phyloP scores from a whole-genome alignment of 257 asterid genomes.

The Verbascum thapsus region DNA sequence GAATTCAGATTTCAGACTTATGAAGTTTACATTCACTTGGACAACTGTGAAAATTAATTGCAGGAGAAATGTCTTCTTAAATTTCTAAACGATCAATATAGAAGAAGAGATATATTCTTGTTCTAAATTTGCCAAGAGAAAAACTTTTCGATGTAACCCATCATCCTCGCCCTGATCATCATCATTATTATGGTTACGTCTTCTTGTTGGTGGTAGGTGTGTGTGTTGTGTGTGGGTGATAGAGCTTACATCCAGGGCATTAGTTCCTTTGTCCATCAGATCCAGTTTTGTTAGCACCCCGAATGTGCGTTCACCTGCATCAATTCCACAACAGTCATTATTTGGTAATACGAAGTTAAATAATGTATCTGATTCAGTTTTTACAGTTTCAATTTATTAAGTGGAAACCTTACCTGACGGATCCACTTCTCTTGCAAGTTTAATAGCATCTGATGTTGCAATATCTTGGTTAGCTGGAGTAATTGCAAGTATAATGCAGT shows the following conservation, averaged over 20 bases:
- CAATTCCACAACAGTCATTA: constrained; percentile 31
- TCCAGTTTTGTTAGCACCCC: constrained; percentile 96
- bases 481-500: constrained; percentile 85
- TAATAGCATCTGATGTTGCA: constrained; percentile 97
- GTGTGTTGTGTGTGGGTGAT: not conserved
- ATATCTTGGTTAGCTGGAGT: constrained; percentile 99
- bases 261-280: constrained; percentile 98
- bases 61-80: not conserved
- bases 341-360: constrained; percentile 26
- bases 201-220: not conserved
- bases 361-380: constrained; percentile 3
- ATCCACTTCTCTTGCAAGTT: constrained; percentile 94
- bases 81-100: not conserved
- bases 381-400: not conserved
- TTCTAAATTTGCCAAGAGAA: not conserved
- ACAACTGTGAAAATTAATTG: not conserved
- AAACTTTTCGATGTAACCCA: no score
- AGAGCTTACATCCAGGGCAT: constrained; percentile 78
- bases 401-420: constrained; percentile 55
- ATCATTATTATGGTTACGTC: not conserved
- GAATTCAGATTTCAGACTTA: no score
- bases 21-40: no score
- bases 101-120: not conserved
- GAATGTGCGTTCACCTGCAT: constrained; percentile 96
- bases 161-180: not conserved